A percentile compares a stretch with the other conserved stretches of the same genome.
Evolutionary conservation across 768 basidiomycete species (phyloP).

Genomic region (Gloeophyllum trabeum): DNA sequence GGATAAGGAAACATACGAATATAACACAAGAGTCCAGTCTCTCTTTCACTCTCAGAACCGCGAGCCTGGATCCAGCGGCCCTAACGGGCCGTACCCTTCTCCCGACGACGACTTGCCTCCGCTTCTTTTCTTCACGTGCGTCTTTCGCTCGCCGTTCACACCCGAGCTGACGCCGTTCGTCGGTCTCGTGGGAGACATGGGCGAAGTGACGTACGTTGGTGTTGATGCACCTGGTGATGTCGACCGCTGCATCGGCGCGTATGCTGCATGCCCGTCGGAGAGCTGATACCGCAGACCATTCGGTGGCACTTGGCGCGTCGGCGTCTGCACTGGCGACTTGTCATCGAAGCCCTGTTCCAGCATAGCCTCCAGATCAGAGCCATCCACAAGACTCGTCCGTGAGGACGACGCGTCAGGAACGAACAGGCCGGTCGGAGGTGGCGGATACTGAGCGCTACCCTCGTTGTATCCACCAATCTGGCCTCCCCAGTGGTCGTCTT

Average conservation of each 20-base stretch:
- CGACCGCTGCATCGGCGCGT: constrained; percentile 42
- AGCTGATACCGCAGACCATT: constrained; percentile 52
- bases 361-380: constrained; percentile 83
- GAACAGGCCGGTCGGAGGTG: constrained; percentile 70
- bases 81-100: constrained; percentile 36
- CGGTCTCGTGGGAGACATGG: constrained; percentile 18
- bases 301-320: constrained; percentile 16
- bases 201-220: constrained; percentile 14
- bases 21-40: not conserved
- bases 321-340: constrained; percentile 17
- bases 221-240: constrained; percentile 26
- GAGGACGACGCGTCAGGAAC: constrained; percentile 26
- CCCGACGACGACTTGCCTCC: constrained; percentile 20
- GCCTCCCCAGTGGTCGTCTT: constrained; percentile 91
- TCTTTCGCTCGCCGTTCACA: constrained; percentile 22
- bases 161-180: constrained; percentile 24
- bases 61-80: constrained; percentile 24
- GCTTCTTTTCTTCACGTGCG: constrained; percentile 28
- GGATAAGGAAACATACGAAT: not conserved
- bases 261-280: constrained; percentile 37
- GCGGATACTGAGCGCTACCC: constrained; percentile 63
- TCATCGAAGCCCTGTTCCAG: constrained; percentile 87
- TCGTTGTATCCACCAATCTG: constrained; percentile 97
- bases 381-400: constrained; percentile 40
- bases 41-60: constrained; percentile 9